Base-by-base conservation (phyloP, 2,329 filamentous ascomycete genomes). In the Aciculosporium take region DNA sequence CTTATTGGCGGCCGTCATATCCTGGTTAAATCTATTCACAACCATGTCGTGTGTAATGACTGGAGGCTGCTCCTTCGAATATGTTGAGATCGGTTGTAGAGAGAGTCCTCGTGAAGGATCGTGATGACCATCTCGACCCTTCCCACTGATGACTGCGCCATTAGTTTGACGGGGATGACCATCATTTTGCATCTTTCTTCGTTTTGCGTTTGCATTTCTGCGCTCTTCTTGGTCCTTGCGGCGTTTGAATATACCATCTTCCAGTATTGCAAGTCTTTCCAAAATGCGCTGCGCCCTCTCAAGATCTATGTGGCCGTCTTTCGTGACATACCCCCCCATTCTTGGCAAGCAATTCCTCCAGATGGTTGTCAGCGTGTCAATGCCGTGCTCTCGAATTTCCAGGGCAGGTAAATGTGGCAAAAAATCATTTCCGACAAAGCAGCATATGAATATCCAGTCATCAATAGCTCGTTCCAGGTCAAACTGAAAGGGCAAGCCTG, bases 401-500 rank as follows among this genome's bases (percentile, higher is more conserved):
- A 98, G 72, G 53, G 89, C 94, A n/a, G 91, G 91, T 44, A 98
- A 69, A 69, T 98, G 91, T 39, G 91, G 91, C 51, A 98, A 66
- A 65, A 98, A 98, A 67, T 98, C 93, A 62, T 98, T 98, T 50
- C 89, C 89, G 43, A 96, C 89, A 58, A 96, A 96, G 66, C 93
- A 96, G 65, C 89, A 96, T 79, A 96, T 91, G 60, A 96, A 96
- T 12, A 96, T 86, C 91, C 89, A 96, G 58, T 96, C 89, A 61
- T 96, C 91, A 45, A 96, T 75, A 21, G 88, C 88, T 49, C 91
- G 79, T 62, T 98, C 91, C 34, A 98, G 70, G 57, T 98, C 87
- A 61, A 94, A 96, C 41, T 76, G 75, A 63, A 96, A 96, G 2
- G 81, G 80, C 49, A 94, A 75, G 42, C 79, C 74, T 15, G 85